Evolutionary conservation across 2,329 filamentous ascomycete species (phyloP).

Genomic region (Amylocarpus encephaloides): DNA sequence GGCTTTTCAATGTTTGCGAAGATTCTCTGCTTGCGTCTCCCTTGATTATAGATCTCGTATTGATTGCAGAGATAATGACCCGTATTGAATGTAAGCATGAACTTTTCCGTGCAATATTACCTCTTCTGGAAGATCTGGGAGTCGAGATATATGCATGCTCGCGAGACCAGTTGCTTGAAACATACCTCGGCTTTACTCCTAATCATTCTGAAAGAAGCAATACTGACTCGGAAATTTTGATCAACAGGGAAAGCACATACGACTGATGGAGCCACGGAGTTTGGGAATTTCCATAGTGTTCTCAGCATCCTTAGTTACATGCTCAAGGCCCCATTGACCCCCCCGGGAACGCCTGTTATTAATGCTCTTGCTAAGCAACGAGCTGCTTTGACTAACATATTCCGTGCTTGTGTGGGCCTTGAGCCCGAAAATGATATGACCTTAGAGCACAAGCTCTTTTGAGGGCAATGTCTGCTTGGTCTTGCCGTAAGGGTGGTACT

Average conservation of each 20-base stretch:
- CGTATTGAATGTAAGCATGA: conserved; percentile 96
- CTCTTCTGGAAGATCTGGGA: too few relatives aligned
- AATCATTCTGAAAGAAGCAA: too few relatives aligned
- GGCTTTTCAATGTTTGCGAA: conserved; percentile 97
- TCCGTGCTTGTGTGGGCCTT: conserved; percentile 93
- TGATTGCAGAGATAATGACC: conserved; percentile 97
- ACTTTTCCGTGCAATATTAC: too few relatives aligned
- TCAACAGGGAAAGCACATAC: conserved; percentile 62
- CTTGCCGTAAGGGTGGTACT: too few relatives aligned
- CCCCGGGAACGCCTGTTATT: conserved; percentile 89
- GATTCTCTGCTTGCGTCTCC: conserved; percentile 94
- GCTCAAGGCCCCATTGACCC: conserved; percentile 92
- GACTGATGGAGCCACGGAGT: conserved; percentile 55
- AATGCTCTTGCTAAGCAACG: conserved; percentile 96
- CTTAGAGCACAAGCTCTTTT: conserved; percentile 95
- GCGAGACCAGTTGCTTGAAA: too few relatives aligned
- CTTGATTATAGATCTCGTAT: conserved; percentile 91
- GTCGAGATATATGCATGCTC: too few relatives aligned
- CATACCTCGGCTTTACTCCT: too few relatives aligned
- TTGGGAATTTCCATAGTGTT: conserved; percentile 93
- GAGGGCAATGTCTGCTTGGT: too few relatives aligned
- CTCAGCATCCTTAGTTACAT: conserved; percentile 98
- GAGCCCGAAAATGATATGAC: conserved; percentile 99
- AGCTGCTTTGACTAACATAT: conserved; percentile 91
- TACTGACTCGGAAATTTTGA: too few relatives aligned